Base-by-base conservation (phyloP, 2,329 filamentous ascomycete genomes). In the Microsporum canis region DNA sequence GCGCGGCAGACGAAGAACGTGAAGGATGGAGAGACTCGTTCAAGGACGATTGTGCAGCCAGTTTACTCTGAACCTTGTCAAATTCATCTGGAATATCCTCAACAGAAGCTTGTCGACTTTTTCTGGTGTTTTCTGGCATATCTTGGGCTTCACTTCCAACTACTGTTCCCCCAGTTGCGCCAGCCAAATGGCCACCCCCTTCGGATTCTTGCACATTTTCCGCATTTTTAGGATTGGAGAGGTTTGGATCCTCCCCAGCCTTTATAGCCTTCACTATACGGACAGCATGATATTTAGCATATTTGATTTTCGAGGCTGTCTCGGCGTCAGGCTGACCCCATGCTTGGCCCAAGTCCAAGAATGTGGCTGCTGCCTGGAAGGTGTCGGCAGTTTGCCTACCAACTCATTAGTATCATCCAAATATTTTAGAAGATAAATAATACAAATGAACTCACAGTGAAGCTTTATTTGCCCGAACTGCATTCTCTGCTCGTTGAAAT, bases 251-350 rank as follows among this genome's bases (percentile, higher is more conserved):
- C 66, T 89, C 87, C 60, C 91, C 91, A 45, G 91, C 88, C 70
- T 91, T 94, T 69, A 96, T 82, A 8, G 94, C 94, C 75, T 89
- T 96, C 14, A 88, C 80, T 70, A 99, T 99, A 62, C 94, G 84
- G 39, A 92, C 78, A 1, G 92, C 91, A 72, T 97, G 95, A 82
- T 89, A 99, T 74, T 97, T 99, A 47, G 92, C 91, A 71, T 89
- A 99, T 73, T 95, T 96, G 75, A 92, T 90, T 79, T 96, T 97
- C 60, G 90, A 84, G 43, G 85, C 80, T 23, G 86, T 84, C 69
- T 97, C 91, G 0, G 82, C 76, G 38, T 95, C 89, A 8, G 86
- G 77, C 0, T 83, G 75, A 4, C 85, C 87, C 91, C 92, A 99
- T 68, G 96, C 88, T 65, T 86, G 86, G 61, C 89, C 82, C 3